phyloP scores from a whole-genome alignment of 768 basidiomycete species.

The Amanita polypyramis region DNA sequence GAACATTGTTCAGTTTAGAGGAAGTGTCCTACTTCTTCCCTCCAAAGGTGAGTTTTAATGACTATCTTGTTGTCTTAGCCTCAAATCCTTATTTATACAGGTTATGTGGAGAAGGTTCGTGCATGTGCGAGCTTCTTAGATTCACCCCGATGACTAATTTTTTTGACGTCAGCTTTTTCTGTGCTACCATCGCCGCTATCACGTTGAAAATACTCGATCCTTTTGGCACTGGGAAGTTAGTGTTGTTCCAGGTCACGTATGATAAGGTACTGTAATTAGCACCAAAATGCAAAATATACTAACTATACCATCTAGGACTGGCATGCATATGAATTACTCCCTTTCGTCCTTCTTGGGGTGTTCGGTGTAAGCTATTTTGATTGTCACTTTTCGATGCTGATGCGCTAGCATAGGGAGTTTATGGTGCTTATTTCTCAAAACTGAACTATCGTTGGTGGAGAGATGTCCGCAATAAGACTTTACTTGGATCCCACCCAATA shows the following conservation, averaged over 20 bases:
- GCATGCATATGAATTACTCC: constrained; percentile 81
- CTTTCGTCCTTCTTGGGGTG: constrained; percentile 80
- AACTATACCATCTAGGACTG: constrained; percentile 51
- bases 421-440: constrained; percentile 90
- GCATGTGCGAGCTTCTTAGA: background rate
- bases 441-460: constrained; percentile 86
- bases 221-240: constrained; percentile 90
- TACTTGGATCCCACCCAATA: constrained; percentile 71
- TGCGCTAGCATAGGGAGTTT: constrained; percentile 55
- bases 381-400: constrained; percentile 4
- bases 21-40: constrained; percentile 98
- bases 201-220: constrained; percentile 90
- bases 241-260: constrained; percentile 86
- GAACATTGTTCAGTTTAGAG: constrained; percentile 86
- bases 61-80: background rate
- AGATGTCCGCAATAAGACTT: constrained; percentile 71
- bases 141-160: constrained; percentile 18
- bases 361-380: constrained; percentile 54
- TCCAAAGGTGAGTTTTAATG: constrained; percentile 49
- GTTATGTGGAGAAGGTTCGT: constrained; percentile 89
- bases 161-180: constrained; percentile 71
- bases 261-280: constrained; percentile 43
- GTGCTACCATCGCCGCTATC: constrained; percentile 95
- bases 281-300: background rate
- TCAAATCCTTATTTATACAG: constrained; percentile 18